A percentile compares a stretch with the other conserved stretches of the same genome.
Evolutionary conservation across 2,329 filamentous ascomycete species (phyloP).

Genomic region (Grosmannia huntii): DNA sequence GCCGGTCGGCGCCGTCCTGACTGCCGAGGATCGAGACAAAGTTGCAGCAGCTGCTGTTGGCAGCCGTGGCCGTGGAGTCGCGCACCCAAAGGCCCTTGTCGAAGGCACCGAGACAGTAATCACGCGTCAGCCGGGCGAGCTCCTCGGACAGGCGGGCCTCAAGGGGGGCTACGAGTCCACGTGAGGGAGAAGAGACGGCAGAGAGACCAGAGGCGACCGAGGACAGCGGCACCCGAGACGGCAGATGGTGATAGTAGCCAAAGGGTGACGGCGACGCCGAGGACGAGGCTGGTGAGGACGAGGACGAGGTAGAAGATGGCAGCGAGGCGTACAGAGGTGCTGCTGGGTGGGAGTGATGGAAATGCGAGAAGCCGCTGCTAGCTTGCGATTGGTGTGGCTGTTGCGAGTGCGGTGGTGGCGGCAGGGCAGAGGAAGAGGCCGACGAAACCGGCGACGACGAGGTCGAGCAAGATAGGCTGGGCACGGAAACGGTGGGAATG

Average conservation of each 20-base stretch:
- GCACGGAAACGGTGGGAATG: no score
- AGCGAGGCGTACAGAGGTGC: no score
- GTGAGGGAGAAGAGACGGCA: background rate
- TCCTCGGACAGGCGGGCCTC: slow-evolving; percentile 12
- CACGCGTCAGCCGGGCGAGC: slow-evolving; percentile 11
- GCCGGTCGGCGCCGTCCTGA: slow-evolving; percentile 6
- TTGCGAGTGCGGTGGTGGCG: no score
- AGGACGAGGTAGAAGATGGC: background rate
- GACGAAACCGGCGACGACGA: no score
- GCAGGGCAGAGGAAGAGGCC: no score
- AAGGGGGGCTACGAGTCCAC: background rate
- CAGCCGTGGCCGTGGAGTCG: slow-evolving; percentile 3
- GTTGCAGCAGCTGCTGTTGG: slow-evolving; percentile 1
- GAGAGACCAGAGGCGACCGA: background rate
- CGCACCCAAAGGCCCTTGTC: slow-evolving; percentile 13
- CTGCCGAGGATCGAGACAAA: slow-evolving; percentile 4
- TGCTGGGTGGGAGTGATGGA: no score
- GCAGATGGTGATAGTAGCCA: background rate
- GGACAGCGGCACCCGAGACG: no score
- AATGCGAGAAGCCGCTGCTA: no score
- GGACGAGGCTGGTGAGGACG: background rate
- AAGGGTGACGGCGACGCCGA: background rate
- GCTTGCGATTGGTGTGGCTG: no score
- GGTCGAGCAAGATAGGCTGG: no score
- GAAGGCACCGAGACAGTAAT: slow-evolving; percentile 14